phyloP scores from a whole-genome alignment of 148 eudicot species.

The Fagopyrum homotropicum region DNA sequence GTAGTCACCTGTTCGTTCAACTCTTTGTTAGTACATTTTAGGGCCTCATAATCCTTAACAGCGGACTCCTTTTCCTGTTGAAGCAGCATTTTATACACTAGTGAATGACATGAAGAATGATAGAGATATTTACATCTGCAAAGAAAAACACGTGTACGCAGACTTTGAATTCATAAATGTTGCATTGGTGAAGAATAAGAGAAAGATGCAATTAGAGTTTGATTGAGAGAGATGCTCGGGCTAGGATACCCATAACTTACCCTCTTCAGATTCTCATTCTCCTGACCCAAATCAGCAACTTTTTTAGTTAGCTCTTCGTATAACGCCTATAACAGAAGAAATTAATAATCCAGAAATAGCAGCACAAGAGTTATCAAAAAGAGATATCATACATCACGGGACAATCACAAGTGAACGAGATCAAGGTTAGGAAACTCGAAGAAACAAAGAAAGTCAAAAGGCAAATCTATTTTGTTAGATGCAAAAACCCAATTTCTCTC shows the following conservation, averaged over 20 bases:
- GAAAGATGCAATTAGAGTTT: background rate
- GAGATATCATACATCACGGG: background rate
- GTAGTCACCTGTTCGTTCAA: constrained; percentile 50
- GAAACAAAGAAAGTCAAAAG: background rate
- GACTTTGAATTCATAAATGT: background rate
- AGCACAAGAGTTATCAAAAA: background rate
- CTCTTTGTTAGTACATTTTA: constrained; percentile 38
- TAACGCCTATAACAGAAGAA: no score
- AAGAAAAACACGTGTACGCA: background rate
- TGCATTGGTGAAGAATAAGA: background rate
- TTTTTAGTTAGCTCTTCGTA: no score
- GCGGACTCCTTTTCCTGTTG: constrained; percentile 51
- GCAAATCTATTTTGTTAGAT: background rate
- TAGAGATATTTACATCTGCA: background rate
- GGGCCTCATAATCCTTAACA: constrained; percentile 33
- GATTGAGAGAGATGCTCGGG: background rate
- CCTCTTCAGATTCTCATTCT: constrained; percentile 13
- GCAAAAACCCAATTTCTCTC: background rate
- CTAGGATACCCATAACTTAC: constrained; percentile 20
- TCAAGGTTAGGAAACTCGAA: background rate
- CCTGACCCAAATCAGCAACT: no score
- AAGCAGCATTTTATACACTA: constrained; percentile 6
- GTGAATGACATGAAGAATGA: constrained; percentile 1
- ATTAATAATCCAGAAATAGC: background rate
- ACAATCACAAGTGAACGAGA: background rate